Base-by-base conservation (phyloP, 2,329 filamentous ascomycete genomes). In the Arthroderma uncinatum region DNA sequence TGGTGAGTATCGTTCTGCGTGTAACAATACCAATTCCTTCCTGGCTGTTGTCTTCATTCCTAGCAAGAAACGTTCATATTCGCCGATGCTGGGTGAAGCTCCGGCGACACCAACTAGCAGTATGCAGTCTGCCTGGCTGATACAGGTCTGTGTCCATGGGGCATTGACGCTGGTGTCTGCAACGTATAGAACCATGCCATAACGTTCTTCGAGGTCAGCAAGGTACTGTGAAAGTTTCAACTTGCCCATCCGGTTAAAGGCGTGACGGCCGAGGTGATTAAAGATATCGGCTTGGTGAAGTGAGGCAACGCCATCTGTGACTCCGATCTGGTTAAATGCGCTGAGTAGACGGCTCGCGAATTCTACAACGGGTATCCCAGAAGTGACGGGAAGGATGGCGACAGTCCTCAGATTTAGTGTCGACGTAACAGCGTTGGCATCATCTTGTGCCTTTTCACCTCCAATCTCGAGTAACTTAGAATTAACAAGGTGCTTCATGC, bases 101-200 rank as follows among this genome's bases (percentile, higher is more conserved):
- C 97, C 93, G 0, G 91, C 93, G 12, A 97, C 75, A 0, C 90
- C 93, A 28, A 98, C 89, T 7, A 98, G 78, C 6, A 98, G 78
- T 62, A 98, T 96, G 64, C 91, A 96, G 71, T 98, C 93, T 1
- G 93, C 93, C 71, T 98, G 93, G 14, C 87, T 86, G 62, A 98
- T 96, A 69, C 94, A 98, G 0, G 93, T 97, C 67, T 96, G 90
- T 0, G 94, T 98, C 93, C 93, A 98, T 0, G 92, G 91, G 1
- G 94, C 89, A 65, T 95, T 97, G 65, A 97, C 93, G 60, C 85
- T 95, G 3, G 94, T 98, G 70, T 98, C 93, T 54, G 92, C 93
- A 58, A 98, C 85, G 67, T 98, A 98, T 6, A 98, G 78, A 1
- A 98, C 90, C 64, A 98, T 82, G 0, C 92, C 90, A 65, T 95